phyloP scores from a whole-genome alignment of 2,329 filamentous ascomycete genomes.

The Huntiella savannae region DNA sequence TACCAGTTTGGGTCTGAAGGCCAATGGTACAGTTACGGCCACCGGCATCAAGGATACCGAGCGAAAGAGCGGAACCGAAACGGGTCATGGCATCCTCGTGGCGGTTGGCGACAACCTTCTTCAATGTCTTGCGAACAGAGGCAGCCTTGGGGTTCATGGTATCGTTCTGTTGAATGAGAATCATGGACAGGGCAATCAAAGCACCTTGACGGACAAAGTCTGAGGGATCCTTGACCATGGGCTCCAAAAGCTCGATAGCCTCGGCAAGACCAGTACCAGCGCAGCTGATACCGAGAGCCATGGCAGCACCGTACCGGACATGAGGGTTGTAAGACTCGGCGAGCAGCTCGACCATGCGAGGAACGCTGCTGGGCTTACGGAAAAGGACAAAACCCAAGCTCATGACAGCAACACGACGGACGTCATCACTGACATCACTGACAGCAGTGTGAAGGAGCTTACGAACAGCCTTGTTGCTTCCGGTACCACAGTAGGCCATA shows the following conservation, averaged over 20 bases:
- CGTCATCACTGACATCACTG: conserved; percentile 95
- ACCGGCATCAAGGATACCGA: conserved; percentile 95
- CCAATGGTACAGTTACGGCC: conserved; percentile 97
- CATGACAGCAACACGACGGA: conserved; percentile 90
- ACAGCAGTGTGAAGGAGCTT: conserved; percentile 91
- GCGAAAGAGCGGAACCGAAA: conserved; percentile 80
- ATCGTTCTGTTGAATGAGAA: conserved; percentile 98
- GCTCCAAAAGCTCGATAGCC: conserved; percentile 88
- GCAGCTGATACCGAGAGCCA: conserved; percentile 96
- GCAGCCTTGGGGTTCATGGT: conserved; percentile 94
- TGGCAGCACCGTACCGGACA: conserved; percentile 90
- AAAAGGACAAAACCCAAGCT: conserved; percentile 96
- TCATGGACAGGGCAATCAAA: conserved; percentile 87
- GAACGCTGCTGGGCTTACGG: conserved; percentile 90
- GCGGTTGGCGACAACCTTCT: conserved; percentile 83
- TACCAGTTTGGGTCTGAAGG: conserved; percentile 91
- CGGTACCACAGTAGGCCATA: conserved; percentile 87
- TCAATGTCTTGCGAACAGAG: conserved; percentile 75
- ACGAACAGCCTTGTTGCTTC: conserved; percentile 95
- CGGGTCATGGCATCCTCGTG: conserved; percentile 99
- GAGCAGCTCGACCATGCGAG: conserved; percentile 94
- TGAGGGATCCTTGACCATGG: conserved; percentile 98
- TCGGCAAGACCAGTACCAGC: conserved; percentile 91
- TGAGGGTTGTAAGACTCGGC: conserved; percentile 98
- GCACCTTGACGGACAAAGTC: conserved; percentile 97